These are phyloP conservation scores for Trichoderma citrinoviride DNA, from an alignment of 2,329 filamentous ascomycete species.

Conservation along the genomic window DNA sequence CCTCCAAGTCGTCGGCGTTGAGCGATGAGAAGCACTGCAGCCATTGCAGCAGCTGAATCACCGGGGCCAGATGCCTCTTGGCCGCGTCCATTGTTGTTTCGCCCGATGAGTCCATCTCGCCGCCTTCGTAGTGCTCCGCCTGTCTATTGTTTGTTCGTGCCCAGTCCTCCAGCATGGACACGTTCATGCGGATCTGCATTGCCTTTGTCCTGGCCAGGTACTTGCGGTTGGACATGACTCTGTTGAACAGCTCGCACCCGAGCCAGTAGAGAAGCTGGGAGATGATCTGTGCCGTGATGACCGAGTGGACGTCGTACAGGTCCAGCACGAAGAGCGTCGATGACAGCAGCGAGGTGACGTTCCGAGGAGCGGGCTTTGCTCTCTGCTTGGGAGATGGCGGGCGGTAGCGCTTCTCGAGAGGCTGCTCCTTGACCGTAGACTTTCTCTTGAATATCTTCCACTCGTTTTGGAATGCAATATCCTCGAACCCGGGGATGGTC, in stretches of 20 bases:
- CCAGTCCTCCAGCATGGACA: constrained; percentile 95
- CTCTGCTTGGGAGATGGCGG: constrained; percentile 91
- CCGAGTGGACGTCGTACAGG: constrained; percentile 97
- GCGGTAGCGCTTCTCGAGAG: constrained; percentile 83
- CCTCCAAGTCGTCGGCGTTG: constrained; percentile 79
- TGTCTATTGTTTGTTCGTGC: constrained; percentile 88
- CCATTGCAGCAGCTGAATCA: constrained; percentile 95
- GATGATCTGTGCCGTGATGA: constrained; percentile 88
- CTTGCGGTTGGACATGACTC: constrained; percentile 93
- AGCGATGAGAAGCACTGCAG: constrained; percentile 95
- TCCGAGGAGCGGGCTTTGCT: constrained; percentile 87
- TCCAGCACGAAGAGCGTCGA: constrained; percentile 96
- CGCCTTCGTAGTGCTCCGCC: constrained; percentile 92
- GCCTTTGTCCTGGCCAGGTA: constrained; percentile 95
- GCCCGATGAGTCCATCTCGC: constrained; percentile 78
- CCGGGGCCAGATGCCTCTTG: constrained; percentile 78
- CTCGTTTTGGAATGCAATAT: constrained; percentile 95
- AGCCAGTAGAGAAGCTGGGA: constrained; percentile 96
- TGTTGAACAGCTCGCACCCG: constrained; percentile 93
- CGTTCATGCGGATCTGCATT: constrained; percentile 99
- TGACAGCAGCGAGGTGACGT: constrained; percentile 91
- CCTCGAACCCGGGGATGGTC: constrained; percentile 95
- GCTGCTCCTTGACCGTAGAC: constrained; percentile 84
- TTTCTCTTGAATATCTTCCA: constrained; percentile 97
- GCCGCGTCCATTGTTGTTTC: constrained; percentile 85